These are phyloP conservation scores for Trifolium repens DNA, from an alignment of 306 rosid genomes.

Conservation along the genomic window DNA sequence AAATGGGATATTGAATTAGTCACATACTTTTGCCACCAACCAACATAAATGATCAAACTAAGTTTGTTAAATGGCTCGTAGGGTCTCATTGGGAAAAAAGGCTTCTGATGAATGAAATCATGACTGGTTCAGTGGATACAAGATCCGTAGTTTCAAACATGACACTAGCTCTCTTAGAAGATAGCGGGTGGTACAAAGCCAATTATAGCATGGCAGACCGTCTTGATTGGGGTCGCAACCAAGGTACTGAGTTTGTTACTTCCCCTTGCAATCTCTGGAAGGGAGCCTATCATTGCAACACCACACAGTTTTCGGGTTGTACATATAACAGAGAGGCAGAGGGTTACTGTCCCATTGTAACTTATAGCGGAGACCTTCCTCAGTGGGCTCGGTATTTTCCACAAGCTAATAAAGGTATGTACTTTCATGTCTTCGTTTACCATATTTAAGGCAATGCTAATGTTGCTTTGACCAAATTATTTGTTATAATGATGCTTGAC, in stretches of 20 bases:
- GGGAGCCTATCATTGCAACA: conserved; percentile 92
- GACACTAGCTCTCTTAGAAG: conserved; percentile 93
- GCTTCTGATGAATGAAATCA: conserved; percentile 94
- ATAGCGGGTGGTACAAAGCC: conserved; percentile 97
- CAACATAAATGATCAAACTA: conserved; percentile 20
- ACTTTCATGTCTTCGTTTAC: conserved; percentile 22
- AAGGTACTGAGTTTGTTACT: conserved; percentile 87
- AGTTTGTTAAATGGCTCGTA: conserved; percentile 41
- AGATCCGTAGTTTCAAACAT: conserved; percentile 94
- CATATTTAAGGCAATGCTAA: conserved; percentile 2
- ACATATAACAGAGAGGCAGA: conserved; percentile 97
- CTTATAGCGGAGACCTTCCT: conserved; percentile 87
- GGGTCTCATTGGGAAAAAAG: conserved; percentile 99
- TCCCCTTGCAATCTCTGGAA: conserved; percentile 92
- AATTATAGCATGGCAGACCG: conserved; percentile 95
- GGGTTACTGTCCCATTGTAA: conserved; percentile 94
- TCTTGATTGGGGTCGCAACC: conserved; percentile 97
- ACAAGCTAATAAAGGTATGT: conserved; percentile 83
- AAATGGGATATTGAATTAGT: conserved; percentile 12
- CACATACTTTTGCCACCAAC: conserved; percentile 28
- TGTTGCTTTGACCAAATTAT: conserved; percentile 24
- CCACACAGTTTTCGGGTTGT: conserved; percentile 86
- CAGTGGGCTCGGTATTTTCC: conserved; percentile 93
- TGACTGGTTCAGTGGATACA: conserved; percentile 98
- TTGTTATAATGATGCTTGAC: conserved; percentile 17